Evolutionary conservation across 2,329 filamentous ascomycete genomes (phyloP).

Genomic region (Byssochlamys sp.): DNA sequence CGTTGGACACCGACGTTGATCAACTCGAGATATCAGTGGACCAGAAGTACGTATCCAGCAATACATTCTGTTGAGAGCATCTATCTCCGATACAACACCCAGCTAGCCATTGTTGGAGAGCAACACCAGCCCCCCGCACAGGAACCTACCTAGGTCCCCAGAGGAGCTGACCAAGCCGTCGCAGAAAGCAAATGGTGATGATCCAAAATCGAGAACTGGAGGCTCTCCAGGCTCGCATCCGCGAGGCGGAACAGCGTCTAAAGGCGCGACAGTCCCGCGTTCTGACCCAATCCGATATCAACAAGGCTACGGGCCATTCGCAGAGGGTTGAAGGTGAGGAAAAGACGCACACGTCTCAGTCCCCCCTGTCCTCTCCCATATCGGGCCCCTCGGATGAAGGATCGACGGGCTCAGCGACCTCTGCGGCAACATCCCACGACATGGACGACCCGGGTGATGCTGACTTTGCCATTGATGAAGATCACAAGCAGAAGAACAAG

Average conservation of each 20-base stretch:
- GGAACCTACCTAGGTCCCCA: slow-evolving; percentile 1
- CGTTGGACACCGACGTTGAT: slow-evolving; percentile 68
- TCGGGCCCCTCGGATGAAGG: slow-evolving; percentile 16
- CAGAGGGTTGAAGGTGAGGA: slow-evolving; percentile 10
- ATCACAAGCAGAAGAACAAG: background rate
- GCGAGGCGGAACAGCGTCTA: slow-evolving; percentile 74
- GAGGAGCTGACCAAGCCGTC: slow-evolving; percentile 1
- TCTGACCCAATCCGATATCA: slow-evolving; percentile 8
- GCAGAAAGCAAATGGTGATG: slow-evolving; percentile 69
- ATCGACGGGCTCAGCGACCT: slow-evolving; percentile 13
- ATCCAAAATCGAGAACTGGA: slow-evolving; percentile 71
- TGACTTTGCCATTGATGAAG: background rate
- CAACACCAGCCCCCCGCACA: background rate
- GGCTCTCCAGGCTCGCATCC: slow-evolving; percentile 71
- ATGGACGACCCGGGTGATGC: slow-evolving; percentile 1
- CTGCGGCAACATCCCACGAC: slow-evolving; percentile 13
- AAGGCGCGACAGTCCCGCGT: slow-evolving; percentile 23
- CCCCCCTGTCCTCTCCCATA: slow-evolving; percentile 6
- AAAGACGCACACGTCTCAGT: slow-evolving; percentile 8
- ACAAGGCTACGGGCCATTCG: slow-evolving; percentile 7
- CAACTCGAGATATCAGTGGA: slow-evolving; percentile 66
- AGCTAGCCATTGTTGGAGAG: background rate
- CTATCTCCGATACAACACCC: slow-evolving; percentile 8
- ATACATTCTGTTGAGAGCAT: background rate
- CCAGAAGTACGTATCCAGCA: slow-evolving; percentile 57